Conservation (phyloP, 1,284 basidiomycete species). For the Athelia sp. region DNA sequence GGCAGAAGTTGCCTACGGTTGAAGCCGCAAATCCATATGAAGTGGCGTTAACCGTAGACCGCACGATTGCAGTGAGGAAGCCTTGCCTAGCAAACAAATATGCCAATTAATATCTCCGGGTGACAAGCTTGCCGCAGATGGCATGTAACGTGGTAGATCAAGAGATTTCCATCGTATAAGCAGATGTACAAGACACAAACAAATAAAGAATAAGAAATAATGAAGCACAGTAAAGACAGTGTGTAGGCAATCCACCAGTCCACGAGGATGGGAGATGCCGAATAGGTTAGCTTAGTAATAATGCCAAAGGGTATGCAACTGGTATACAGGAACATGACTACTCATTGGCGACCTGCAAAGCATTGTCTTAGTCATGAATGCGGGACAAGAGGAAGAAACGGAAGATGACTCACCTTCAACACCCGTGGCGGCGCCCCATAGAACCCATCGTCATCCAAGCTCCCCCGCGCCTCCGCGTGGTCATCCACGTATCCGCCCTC, state of each 20-base stretch:
- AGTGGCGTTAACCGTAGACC: too few species aligned
- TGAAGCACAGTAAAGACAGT: background rate
- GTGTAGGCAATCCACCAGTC: too few species aligned
- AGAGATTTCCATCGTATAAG: background rate
- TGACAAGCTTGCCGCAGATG: too few species aligned
- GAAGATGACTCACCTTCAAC: constrained; percentile 38
- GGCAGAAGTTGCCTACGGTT: too few species aligned
- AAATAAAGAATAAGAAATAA: background rate
- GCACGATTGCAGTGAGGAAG: too few species aligned
- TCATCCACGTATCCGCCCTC: constrained; percentile 15
- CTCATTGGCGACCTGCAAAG: background rate
- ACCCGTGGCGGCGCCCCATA: constrained; percentile 33
- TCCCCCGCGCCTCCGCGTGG: constrained; percentile 16
- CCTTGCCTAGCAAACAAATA: too few species aligned
- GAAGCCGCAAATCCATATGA: too few species aligned
- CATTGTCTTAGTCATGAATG: too few species aligned
- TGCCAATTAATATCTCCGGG: too few species aligned
- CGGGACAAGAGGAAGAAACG: background rate
- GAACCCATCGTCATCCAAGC: constrained; percentile 31
- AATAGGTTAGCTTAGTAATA: too few species aligned
- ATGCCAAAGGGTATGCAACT: background rate
- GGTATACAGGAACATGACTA: background rate
- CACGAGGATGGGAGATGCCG: too few species aligned
- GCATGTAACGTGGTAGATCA: too few species aligned
- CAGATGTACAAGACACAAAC: background rate